Evolutionary conservation across 1,284 basidiomycete genomes (phyloP).

Genomic region (Veloporphyrellus conicus): DNA sequence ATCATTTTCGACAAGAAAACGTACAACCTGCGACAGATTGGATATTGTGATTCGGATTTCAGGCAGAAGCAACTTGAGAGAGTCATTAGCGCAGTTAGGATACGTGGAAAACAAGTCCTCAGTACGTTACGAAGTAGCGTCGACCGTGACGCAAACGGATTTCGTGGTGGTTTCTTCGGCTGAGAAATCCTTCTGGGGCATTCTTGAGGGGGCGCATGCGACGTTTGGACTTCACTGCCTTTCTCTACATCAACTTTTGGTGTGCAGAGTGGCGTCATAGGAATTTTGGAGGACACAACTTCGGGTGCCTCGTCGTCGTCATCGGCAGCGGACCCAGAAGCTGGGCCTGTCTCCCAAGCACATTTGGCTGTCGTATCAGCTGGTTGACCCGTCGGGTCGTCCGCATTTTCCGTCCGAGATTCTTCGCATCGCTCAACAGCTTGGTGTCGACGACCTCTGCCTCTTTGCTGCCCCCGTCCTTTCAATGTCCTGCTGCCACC

Average conservation of each 20-base stretch:
- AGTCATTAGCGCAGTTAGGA: slow-evolving; percentile 14
- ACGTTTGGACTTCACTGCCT: background rate
- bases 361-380: background rate
- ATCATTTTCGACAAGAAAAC: slow-evolving; percentile 89
- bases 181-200: slow-evolving; percentile 36
- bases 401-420: background rate
- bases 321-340: slow-evolving; percentile 17
- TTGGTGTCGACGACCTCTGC: slow-evolving; percentile 32
- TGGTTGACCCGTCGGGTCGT: background rate
- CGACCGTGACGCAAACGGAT: slow-evolving; percentile 66
- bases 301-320: slow-evolving; percentile 56
- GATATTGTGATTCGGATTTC: slow-evolving; percentile 90
- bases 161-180: slow-evolving; percentile 53
- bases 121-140: slow-evolving; percentile 71
- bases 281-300: slow-evolving; percentile 55
- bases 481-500: slow-evolving; percentile 4
- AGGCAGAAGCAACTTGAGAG: slow-evolving; percentile 68
- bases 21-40: slow-evolving; percentile 89
- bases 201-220: slow-evolving; percentile 3
- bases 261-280: slow-evolving; percentile 8
- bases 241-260: slow-evolving; percentile 1
- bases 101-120: background rate
- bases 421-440: slow-evolving; percentile 32
- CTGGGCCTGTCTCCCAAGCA: slow-evolving; percentile 4
- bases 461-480: slow-evolving; percentile 21